Conservation (phyloP, 495 filamentous ascomycete genomes). For the Penicillium maclennaniae region DNA sequence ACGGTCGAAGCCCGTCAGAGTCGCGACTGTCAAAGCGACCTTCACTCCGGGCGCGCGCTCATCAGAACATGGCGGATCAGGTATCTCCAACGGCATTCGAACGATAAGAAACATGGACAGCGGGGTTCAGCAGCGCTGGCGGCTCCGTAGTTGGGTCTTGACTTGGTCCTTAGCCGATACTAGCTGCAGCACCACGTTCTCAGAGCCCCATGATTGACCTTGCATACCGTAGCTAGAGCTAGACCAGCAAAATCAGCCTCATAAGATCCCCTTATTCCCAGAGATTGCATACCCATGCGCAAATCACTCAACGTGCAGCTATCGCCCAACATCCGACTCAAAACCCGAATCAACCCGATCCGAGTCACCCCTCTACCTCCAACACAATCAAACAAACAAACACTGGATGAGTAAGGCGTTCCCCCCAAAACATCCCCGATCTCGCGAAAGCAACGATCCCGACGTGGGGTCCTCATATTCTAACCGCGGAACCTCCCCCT, state of each 20-base stretch:
- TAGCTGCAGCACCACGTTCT: not conserved
- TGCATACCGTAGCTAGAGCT: not conserved
- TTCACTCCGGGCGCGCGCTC: too few relatives aligned
- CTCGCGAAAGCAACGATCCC: not conserved
- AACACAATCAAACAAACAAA: not conserved
- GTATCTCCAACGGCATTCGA: too few relatives aligned
- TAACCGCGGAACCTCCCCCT: conserved; percentile 3
- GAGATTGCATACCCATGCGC: not conserved
- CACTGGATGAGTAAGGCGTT: not conserved
- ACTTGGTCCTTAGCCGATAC: not conserved
- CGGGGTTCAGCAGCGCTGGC: too few relatives aligned
- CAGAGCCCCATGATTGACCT: not conserved
- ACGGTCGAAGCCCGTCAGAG: too few relatives aligned
- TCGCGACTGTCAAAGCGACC: too few relatives aligned
- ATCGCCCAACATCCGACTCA: not conserved
- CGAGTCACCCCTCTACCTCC: not conserved
- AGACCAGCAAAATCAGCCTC: not conserved
- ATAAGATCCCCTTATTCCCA: not conserved
- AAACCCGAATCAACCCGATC: too few relatives aligned
- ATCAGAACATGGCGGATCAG: too few relatives aligned
- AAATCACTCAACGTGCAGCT: not conserved
- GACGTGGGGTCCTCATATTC: not conserved
- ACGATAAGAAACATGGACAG: too few relatives aligned
- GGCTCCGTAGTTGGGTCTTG: not conserved
- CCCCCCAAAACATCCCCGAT: not conserved